Evolutionary conservation across 2,329 filamentous ascomycete species (phyloP), one percentile per base, ranked within the genome.

Genomic region (Huntiella moniliformis): DNA sequence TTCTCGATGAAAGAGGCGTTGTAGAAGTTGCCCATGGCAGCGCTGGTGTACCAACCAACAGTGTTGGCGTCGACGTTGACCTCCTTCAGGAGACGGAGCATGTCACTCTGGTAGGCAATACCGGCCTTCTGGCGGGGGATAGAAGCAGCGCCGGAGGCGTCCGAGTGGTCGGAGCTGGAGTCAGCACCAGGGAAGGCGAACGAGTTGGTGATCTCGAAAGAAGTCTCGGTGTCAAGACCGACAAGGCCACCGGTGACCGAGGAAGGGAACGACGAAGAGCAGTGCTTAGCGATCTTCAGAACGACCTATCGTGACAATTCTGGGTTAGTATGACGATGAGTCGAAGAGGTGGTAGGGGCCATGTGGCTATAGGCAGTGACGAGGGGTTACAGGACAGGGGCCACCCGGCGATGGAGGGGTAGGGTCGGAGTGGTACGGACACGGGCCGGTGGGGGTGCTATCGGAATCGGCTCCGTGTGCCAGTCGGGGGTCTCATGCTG

Each of bases 21-120:
- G 70, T 96, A 73, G 56, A 96, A 96, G 71, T 94, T 96, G 63
- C 91, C 91, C 83, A 98, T 92, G 63, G 86, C 94, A 52, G 87
- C 85, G 67, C 86, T 95, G 50, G 86, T 95, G 68, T 98, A 98
- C 87, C 87, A 98, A 57, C 91, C 91, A 50, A 93, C 85, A 58
- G 85, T 92, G 70, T 96, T 94, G 54, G 91, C 91, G 62, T 98
- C 91, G 50, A 96, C 83, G 63, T 96, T 98, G 58, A 98, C 91
- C 66, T 96, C 91, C 62, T 88, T 82, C 52, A 96, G 68, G 63
- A 91, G 86, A 59, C 86, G 82, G 64, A 98, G 88, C 88, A 96
- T 96, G 65, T 98, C 91, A 54, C 77, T 79, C 67, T 94, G 84
- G 67, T 98, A 96, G 55, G 71, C 66, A 16, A 79, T 71, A 63